A percentile compares a stretch with the other conserved stretches of the same genome.
phyloP scores from a whole-genome alignment of 2,329 filamentous ascomycete species.

The Chrysoporthe deuterocubensis region DNA sequence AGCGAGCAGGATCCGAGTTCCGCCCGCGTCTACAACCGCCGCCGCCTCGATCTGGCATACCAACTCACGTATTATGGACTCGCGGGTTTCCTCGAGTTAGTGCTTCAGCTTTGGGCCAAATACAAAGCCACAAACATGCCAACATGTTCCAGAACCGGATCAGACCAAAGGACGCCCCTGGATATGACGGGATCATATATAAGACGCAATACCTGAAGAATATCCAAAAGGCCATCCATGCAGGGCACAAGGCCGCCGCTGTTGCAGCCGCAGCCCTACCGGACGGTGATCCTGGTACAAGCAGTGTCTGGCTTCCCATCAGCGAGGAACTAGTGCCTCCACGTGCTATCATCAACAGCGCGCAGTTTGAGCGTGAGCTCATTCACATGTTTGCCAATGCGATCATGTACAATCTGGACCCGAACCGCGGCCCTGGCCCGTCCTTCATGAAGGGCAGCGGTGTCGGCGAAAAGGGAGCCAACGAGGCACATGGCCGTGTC shows the following conservation, averaged over 20 bases:
- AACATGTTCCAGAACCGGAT: conserved; percentile 80
- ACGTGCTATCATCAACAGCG: conserved; percentile 88
- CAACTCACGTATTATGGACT: conserved; percentile 74
- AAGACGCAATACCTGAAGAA: conserved; percentile 78
- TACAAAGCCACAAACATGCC: conserved; percentile 75
- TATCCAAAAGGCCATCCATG: conserved; percentile 75
- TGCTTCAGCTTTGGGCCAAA: conserved; percentile 74
- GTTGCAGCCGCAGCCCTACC: conserved; percentile 65
- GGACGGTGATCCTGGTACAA: conserved; percentile 60
- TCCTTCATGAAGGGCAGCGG: conserved; percentile 56
- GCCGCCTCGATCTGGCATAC: conserved; percentile 39
- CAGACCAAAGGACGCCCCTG: conserved; percentile 74
- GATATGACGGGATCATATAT: conserved; percentile 74
- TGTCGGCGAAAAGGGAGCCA: conserved; percentile 39
- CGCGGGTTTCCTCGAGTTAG: conserved; percentile 76
- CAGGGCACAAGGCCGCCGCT: conserved; percentile 68
- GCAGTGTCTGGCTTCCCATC: conserved; percentile 67
- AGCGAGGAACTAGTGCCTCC: conserved; percentile 82
- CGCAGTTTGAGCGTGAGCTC: conserved; percentile 89
- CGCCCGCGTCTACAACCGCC: conserved; percentile 16
- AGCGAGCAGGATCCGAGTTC: conserved; percentile 21
- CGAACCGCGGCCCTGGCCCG: conserved; percentile 69
- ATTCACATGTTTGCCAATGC: conserved; percentile 98
- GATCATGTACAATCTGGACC: conserved; percentile 96
- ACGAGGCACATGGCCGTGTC: conserved; percentile 40